These are phyloP conservation scores for Hevea brasiliensis DNA, from an alignment of 345 rosid genomes.

Conservation along the genomic window DNA sequence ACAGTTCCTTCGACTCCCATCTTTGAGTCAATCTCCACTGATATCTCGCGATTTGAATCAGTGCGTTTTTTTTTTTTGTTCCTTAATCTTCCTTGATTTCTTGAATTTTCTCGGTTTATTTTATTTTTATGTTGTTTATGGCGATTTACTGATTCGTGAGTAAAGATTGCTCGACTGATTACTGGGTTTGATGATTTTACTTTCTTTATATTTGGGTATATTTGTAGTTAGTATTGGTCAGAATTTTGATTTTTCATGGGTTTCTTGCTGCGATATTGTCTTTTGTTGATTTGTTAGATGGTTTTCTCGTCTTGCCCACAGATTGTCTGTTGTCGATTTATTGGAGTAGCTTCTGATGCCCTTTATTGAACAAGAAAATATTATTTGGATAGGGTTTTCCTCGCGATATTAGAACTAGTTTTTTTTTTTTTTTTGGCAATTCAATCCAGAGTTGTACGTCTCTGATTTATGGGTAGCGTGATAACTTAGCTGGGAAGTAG, in stretches of 20 bases:
- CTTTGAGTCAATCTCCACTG: slow-evolving; percentile 41
- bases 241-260: background rate
- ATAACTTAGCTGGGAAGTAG: too few species aligned
- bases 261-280: background rate
- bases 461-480: background rate
- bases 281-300: background rate
- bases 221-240: background rate
- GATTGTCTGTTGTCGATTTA: background rate
- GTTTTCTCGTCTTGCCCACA: background rate
- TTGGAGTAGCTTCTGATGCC: background rate
- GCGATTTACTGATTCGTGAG: background rate
- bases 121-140: background rate
- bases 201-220: background rate
- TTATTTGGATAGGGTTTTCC: background rate
- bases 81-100: background rate
- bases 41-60: slow-evolving; percentile 46
- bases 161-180: background rate
- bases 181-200: background rate
- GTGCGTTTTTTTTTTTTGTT: slow-evolving; percentile 30
- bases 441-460: background rate
- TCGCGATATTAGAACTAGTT: background rate
- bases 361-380: background rate
- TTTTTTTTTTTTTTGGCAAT: background rate
- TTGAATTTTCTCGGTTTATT: background rate
- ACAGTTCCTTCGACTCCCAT: slow-evolving; percentile 29